Evolutionary conservation across 2,329 filamentous ascomycete genomes (phyloP).

Genomic region (Botrytis medusae): DNA sequence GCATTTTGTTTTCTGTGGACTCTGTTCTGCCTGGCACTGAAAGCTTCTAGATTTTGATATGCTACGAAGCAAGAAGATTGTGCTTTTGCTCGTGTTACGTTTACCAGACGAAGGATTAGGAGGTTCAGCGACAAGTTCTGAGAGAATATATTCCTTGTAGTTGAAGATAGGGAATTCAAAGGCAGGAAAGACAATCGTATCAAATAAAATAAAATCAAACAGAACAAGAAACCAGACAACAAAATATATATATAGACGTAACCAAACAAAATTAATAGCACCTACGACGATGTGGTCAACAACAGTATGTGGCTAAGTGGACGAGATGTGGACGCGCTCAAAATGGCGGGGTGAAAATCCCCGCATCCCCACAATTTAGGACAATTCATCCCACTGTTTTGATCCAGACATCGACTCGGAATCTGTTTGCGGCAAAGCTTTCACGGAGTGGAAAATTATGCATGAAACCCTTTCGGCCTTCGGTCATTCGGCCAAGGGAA

Average conservation of each 20-base stretch:
- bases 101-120: background rate
- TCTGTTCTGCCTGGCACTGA: background rate
- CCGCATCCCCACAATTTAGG: slow-evolving; percentile 5
- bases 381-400: background rate
- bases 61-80: too few relatives aligned
- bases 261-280: background rate
- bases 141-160: background rate
- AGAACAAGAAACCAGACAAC: background rate
- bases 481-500: background rate
- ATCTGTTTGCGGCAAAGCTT: background rate
- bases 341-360: slow-evolving; percentile 6
- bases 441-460: background rate
- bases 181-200: background rate
- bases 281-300: background rate
- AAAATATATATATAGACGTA: background rate
- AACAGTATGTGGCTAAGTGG: background rate
- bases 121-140: background rate
- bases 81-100: background rate
- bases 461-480: background rate
- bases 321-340: slow-evolving; percentile 9
- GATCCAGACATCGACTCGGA: background rate
- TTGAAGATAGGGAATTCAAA: background rate
- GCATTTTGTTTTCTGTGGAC: slow-evolving; percentile 19
- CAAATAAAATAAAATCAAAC: background rate
- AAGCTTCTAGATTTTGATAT: background rate